Evolutionary conservation across 768 basidiomycete species (phyloP), one percentile per base, ranked within the genome.

Genomic region (Cyclocybe aegerita): DNA sequence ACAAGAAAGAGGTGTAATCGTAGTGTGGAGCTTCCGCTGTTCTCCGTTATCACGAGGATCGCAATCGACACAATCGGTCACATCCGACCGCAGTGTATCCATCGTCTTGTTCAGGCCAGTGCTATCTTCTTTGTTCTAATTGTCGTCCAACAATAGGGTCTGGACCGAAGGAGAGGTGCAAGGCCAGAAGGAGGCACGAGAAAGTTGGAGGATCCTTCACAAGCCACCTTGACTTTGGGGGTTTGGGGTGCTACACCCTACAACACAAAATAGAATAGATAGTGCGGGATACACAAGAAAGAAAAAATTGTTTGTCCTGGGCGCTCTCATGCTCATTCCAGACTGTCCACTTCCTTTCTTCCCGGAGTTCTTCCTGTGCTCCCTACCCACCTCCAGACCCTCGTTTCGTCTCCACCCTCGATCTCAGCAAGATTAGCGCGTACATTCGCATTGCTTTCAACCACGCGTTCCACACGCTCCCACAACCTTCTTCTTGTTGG

Each of bases 311-410:
- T 23, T 16, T n/a, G 16, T 2, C 41, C 39, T 30, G 31, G n/a
- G 17, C 23, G 15, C 23, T 42, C 39, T 23, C 23, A 23, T 23
- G 23, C 23, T 23, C 23, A 23, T 23, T 23, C 23, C 23, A 23
- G 23, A 23, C 23, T 15, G 38, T 58, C 56, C 29, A 59, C 48
- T 40, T 59, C 57, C 43, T 58, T 64, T 48, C 66, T 62, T 47
- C 60, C 62, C 48, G 68, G 64, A 39, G 62, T 63, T 53, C 62
- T 62, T 50, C 70, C 68, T 49, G 69, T 65, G 53, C 66, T 74
- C 57, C 93, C 93, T 30, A 92, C 82, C 93, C 93, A 96, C 50
- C 87, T 73, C 93, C 93, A 96, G 49, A 93, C 93, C 56, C 90
- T 81, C 69, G 85, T 77, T 70, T 93, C 91, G 67, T 95, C 92